These are phyloP conservation scores for Beauveria pseudobassiana DNA, from an alignment of 2,329 filamentous ascomycete genomes.

Conservation along the genomic window DNA sequence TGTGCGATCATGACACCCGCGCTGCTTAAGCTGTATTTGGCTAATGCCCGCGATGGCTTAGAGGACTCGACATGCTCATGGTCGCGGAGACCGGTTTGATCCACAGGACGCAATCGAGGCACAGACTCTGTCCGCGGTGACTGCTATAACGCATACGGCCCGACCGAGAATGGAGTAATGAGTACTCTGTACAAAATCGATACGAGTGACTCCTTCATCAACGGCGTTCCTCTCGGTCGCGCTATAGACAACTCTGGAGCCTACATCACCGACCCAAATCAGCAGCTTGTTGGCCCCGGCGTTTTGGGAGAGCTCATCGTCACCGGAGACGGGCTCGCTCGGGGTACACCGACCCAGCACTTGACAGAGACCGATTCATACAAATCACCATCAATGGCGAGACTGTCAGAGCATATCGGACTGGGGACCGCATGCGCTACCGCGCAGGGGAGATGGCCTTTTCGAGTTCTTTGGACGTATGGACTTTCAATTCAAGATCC, in stretches of 20 bases:
- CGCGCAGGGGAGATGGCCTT: slow-evolving; percentile 15
- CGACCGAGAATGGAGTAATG: slow-evolving; percentile 17
- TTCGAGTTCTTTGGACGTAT: slow-evolving; percentile 23
- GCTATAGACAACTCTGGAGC: slow-evolving; percentile 18
- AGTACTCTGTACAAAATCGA: slow-evolving; percentile 14
- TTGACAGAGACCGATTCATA: slow-evolving; percentile 15
- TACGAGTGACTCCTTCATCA: not conserved
- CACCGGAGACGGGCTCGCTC: slow-evolving; percentile 17
- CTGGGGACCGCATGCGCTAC: slow-evolving; percentile 21
- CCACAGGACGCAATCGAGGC: slow-evolving; percentile 3
- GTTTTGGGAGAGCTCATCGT: slow-evolving; percentile 21
- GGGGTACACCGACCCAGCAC: slow-evolving; percentile 15
- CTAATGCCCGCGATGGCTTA: slow-evolving; percentile 29
- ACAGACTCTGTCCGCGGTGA: not conserved
- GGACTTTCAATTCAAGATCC: slow-evolving; percentile 23
- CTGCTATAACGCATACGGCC: slow-evolving; percentile 18
- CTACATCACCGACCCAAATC: slow-evolving; percentile 14
- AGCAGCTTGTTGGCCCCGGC: slow-evolving; percentile 15
- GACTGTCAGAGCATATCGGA: slow-evolving; percentile 18
- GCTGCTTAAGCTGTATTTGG: slow-evolving; percentile 12
- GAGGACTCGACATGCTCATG: slow-evolving; percentile 27
- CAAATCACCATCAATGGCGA: slow-evolving; percentile 1
- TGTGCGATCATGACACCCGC: slow-evolving; percentile 21
- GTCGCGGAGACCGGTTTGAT: slow-evolving; percentile 24
- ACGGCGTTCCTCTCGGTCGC: slow-evolving; percentile 18